Percentiles rank a stretch among this genome's conserved stretches.
Conservation (phyloP, 495 filamentous ascomycete species). For the Amorphotheca resinae region DNA sequence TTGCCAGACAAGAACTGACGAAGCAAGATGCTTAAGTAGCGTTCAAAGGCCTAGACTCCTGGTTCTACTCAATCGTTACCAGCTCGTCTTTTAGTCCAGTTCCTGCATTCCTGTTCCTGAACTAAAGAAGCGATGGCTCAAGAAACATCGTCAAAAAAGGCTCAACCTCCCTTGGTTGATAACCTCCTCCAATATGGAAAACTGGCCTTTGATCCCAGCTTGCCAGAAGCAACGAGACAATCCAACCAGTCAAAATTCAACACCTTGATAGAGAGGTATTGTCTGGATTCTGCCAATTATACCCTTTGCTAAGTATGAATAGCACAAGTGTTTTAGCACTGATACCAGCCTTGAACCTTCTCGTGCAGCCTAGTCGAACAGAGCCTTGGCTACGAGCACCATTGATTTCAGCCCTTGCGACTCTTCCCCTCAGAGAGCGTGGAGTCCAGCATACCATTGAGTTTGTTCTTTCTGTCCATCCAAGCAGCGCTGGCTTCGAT, state of each 20-base stretch:
- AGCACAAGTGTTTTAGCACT: conserved; percentile 31
- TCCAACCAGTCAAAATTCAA: conserved; percentile 8
- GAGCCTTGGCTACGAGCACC: conserved; percentile 37
- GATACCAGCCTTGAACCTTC: conserved; percentile 32
- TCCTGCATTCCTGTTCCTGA: too few species aligned
- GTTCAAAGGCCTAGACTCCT: too few species aligned
- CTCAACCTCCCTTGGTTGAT: conserved; percentile 12
- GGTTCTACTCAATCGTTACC: too few species aligned
- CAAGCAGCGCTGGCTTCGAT: conserved; percentile 19
- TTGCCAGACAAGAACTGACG: too few species aligned
- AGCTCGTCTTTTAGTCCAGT: too few species aligned
- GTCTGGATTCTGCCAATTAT: not conserved
- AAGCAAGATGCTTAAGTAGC: too few species aligned
- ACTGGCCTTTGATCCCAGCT: conserved; percentile 16
- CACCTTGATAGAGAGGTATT: conserved; percentile 15
- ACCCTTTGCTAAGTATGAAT: conserved; percentile 4
- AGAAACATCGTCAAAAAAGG: too few species aligned
- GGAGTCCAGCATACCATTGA: conserved; percentile 60
- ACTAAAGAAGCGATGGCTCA: too few species aligned
- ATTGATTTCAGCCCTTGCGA: conserved; percentile 44
- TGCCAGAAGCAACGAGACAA: conserved; percentile 9
- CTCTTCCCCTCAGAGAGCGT: conserved; percentile 48
- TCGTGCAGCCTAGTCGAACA: conserved; percentile 31
- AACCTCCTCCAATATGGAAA: conserved; percentile 16
- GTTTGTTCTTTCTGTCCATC: conserved; percentile 52